Evolutionary conservation across 1,284 basidiomycete species (phyloP).

Genomic region (Trametes pubescens): DNA sequence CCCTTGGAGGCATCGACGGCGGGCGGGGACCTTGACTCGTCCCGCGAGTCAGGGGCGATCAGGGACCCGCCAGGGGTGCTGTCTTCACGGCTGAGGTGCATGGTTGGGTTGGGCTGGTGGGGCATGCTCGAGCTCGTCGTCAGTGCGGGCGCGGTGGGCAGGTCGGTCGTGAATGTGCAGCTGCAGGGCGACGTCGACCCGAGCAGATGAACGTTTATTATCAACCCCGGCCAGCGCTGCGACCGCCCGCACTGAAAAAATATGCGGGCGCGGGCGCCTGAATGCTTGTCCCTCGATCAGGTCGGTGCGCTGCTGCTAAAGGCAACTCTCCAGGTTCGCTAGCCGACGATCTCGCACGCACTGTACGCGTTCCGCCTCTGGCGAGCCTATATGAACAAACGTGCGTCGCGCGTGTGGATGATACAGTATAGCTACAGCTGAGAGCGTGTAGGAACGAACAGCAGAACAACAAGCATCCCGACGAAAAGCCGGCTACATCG

Average conservation of each 20-base stretch:
- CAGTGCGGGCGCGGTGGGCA: background rate
- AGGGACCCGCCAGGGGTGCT: slow-evolving; percentile 5
- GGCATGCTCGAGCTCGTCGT: slow-evolving; percentile 4
- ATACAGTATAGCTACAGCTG: slow-evolving; percentile 31
- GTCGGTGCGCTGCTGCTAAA: slow-evolving; percentile 12
- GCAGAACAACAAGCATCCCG: slow-evolving; percentile 23
- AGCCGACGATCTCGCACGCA: slow-evolving; percentile 13
- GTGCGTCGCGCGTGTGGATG: slow-evolving; percentile 25
- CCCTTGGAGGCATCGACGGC: slow-evolving; percentile 71
- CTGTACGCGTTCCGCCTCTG: background rate
- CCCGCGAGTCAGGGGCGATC: slow-evolving; percentile 23
- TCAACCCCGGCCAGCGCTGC: slow-evolving; percentile 13
- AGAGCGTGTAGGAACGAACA: slow-evolving; percentile 18
- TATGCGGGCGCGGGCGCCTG: slow-evolving; percentile 11
- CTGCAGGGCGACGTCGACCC: background rate
- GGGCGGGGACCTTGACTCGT: slow-evolving; percentile 29
- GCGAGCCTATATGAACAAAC: slow-evolving; percentile 22
- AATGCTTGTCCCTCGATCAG: background rate
- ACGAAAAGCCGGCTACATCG: slow-evolving; percentile 18
- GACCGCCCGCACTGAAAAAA: slow-evolving; percentile 14
- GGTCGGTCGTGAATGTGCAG: background rate
- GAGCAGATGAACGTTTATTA: slow-evolving; percentile 22
- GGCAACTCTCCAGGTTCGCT: slow-evolving; percentile 24
- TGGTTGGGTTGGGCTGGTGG: background rate
- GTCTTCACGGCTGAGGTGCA: slow-evolving; percentile 2